Conservation (phyloP, 352 stramenopile genomes). For the Globisporangium carolinianum region DNA sequence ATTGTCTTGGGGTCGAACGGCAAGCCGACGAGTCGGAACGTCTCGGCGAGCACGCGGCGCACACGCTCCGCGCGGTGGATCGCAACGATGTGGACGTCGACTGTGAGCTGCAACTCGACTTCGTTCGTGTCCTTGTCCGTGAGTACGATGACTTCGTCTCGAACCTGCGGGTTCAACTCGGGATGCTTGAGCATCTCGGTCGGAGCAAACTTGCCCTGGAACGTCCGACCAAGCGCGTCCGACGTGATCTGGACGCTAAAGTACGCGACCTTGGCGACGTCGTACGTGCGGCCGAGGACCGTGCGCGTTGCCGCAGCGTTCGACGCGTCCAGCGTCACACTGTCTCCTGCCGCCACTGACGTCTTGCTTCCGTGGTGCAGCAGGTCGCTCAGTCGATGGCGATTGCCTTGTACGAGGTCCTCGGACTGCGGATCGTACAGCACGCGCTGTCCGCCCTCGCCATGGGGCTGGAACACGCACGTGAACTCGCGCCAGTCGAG, state of each 20-base stretch:
- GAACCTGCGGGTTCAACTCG: slow-evolving; percentile 15
- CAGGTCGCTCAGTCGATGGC: slow-evolving; percentile 24
- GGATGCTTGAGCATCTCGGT: slow-evolving; percentile 21
- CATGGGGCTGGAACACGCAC: slow-evolving; percentile 41
- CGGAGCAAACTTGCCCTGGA: slow-evolving; percentile 34
- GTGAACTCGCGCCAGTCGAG: slow-evolving; percentile 34
- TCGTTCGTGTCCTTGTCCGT: slow-evolving; percentile 36
- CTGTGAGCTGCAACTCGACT: slow-evolving; percentile 21
- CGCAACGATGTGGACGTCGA: slow-evolving; percentile 40
- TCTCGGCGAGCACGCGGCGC: slow-evolving; percentile 45
- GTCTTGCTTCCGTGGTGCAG: slow-evolving; percentile 6
- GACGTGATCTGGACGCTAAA: slow-evolving; percentile 46
- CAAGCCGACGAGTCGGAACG: slow-evolving; percentile 54
- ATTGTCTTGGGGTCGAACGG: slow-evolving; percentile 46
- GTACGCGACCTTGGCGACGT: slow-evolving; percentile 44
- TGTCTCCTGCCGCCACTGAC: neutral
- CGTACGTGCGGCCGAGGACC: slow-evolving; percentile 47
- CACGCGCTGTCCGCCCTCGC: slow-evolving; percentile 34
- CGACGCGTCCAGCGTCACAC: neutral
- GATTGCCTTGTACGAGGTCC: slow-evolving; percentile 31
- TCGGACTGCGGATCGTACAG: slow-evolving; percentile 40
- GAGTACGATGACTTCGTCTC: slow-evolving; percentile 28
- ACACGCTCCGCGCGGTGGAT: slow-evolving; percentile 46
- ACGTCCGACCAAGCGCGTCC: slow-evolving; percentile 23
- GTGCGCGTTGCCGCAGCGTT: slow-evolving; percentile 8